A percentile compares a stretch with the other conserved stretches of the same genome.
phyloP scores from a whole-genome alignment of 805 yeast species.

The Cyberlindnera lachancei region DNA sequence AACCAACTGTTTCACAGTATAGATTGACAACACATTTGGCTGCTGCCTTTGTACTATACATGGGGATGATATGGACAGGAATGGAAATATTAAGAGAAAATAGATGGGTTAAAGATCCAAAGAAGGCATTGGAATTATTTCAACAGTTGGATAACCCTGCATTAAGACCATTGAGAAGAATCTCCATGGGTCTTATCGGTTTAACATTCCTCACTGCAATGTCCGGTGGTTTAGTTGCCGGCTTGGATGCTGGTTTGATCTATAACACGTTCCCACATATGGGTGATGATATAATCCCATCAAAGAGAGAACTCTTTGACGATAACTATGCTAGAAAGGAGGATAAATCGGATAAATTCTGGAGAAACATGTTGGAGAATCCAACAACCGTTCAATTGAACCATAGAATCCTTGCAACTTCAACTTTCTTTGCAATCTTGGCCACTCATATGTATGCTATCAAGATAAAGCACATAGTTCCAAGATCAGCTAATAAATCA shows the following conservation, averaged over 20 bases:
- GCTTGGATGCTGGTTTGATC: conserved; percentile 93
- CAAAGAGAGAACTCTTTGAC: conserved; percentile 69
- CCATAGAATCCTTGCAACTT: conserved; percentile 78
- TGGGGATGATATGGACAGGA: conserved; percentile 89
- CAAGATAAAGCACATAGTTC: conserved; percentile 48
- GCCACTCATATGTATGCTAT: conserved; percentile 66
- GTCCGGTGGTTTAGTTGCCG: conserved; percentile 98
- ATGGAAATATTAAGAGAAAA: conserved; percentile 72
- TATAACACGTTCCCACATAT: conserved; percentile 95
- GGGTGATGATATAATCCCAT: conserved; percentile 82
- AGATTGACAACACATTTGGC: conserved; percentile 91
- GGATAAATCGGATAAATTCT: conserved; percentile 67
- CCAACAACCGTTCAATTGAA: conserved; percentile 93
- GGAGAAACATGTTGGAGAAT: conserved; percentile 92
- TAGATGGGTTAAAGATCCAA: conserved; percentile 60
- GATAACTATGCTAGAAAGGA: conserved; percentile 59
- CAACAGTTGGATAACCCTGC: conserved; percentile 55
- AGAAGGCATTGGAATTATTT: conserved; percentile 43
- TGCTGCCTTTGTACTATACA: conserved; percentile 81
- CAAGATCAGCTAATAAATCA: conserved; percentile 44
- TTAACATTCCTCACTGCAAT: conserved; percentile 85
- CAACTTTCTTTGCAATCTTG: conserved; percentile 67
- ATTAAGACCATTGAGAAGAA: conserved; percentile 47
- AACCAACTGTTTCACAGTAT: conserved; percentile 97
- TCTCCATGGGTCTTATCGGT: conserved; percentile 49